Percentiles rank a stretch among this genome's conserved stretches.
phyloP scores from a whole-genome alignment of 75 land plant genomes.

The Pinus albicaulis region DNA sequence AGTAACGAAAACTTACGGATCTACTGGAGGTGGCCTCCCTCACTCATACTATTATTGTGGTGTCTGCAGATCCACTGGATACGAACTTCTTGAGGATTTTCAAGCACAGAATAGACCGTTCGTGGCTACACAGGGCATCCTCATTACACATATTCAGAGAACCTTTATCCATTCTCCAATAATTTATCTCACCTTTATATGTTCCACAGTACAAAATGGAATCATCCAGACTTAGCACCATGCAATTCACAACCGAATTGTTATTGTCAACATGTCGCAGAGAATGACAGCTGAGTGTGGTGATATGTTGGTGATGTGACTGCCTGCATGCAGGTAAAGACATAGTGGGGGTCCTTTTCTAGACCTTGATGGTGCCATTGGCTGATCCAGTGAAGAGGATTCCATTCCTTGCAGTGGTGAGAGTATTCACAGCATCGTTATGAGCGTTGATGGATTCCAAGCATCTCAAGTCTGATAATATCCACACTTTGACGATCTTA shows the following conservation, averaged over 20 bases:
- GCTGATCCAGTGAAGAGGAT: constrained; percentile 65
- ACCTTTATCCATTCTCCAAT: constrained; percentile 47
- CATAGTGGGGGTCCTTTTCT: constrained; percentile 28
- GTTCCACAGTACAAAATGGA: constrained; percentile 59
- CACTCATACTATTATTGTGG: constrained; percentile 59
- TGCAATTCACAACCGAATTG: constrained; percentile 55
- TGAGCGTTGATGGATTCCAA: constrained; percentile 72
- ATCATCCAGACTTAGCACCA: constrained; percentile 41
- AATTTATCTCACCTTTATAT: constrained; percentile 47
- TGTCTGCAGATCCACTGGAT: constrained; percentile 63
- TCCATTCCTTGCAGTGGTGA: constrained; percentile 33
- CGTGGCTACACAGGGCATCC: constrained; percentile 60
- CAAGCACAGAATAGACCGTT: constrained; percentile 72
- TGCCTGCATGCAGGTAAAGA: too few relatives aligned
- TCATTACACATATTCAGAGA: constrained; percentile 29
- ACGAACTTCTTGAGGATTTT: constrained; percentile 30
- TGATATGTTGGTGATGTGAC: background rate
- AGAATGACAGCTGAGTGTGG: constrained; percentile 13
- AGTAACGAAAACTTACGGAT: constrained; percentile 2
- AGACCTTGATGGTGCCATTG: constrained; percentile 65
- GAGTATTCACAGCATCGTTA: constrained; percentile 69
- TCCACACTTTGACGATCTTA: constrained; percentile 81
- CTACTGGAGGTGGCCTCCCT: constrained; percentile 29
- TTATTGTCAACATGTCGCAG: constrained; percentile 39
- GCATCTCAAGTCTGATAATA: constrained; percentile 52